These are phyloP conservation scores for Globisporangium spinosum DNA, from an alignment of 352 stramenopile genomes.

Conservation along the genomic window DNA sequence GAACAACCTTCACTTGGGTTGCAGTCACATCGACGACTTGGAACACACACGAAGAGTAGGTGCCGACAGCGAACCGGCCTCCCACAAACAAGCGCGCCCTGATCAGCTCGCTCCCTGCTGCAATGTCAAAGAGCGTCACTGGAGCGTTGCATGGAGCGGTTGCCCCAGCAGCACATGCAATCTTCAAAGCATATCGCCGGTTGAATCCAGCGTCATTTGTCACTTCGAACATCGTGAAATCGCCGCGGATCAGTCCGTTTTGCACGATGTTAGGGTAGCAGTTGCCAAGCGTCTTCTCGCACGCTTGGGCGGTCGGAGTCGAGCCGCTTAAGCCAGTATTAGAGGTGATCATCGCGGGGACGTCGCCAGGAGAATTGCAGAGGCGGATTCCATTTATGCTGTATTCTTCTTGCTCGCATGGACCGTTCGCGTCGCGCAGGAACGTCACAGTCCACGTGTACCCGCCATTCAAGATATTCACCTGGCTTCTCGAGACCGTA, in stretches of 20 bases:
- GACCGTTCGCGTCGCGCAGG: conserved; percentile 73
- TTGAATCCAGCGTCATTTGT: conserved; percentile 60
- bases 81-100: conserved; percentile 27
- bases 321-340: conserved; percentile 29
- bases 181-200: conserved; percentile 35
- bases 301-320: conserved; percentile 27
- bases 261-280: conserved; percentile 26
- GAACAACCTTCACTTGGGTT: conserved; percentile 33
- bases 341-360: conserved; percentile 74
- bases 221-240: conserved; percentile 89
- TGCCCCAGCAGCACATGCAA: conserved; percentile 23
- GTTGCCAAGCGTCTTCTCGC: conserved; percentile 22
- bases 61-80: conserved; percentile 56
- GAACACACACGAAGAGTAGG: conserved; percentile 56
- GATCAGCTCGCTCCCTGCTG: conserved; percentile 28
- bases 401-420: conserved; percentile 67
- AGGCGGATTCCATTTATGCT: conserved; percentile 37
- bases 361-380: conserved; percentile 93
- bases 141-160: conserved; percentile 21
- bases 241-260: conserved; percentile 78
- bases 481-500: conserved; percentile 78
- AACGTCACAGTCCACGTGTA: conserved; percentile 96
- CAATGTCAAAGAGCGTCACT: conserved; percentile 32
- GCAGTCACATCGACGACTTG: conserved; percentile 30
- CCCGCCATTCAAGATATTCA: conserved; percentile 87